Evolutionary conservation across 2,329 filamentous ascomycete genomes (phyloP), one percentile per base, ranked within the genome.

Genomic region (Botryotinia calthae): DNA sequence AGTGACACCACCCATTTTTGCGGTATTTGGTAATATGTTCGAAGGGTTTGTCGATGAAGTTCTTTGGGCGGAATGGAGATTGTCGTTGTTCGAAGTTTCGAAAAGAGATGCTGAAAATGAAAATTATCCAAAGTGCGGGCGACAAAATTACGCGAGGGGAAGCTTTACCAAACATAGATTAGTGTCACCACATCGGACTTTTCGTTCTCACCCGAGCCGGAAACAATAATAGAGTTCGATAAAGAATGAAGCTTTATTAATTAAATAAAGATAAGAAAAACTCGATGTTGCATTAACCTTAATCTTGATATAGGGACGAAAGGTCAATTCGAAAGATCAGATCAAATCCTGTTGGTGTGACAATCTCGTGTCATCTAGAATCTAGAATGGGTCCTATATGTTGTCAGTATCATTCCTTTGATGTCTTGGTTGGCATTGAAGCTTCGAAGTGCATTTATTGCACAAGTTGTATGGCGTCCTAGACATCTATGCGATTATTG

Each of bases 1-100:
- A 81, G 87, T 89, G 84, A 93, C 88, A 85, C 92, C 93, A 85
- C 91, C 89, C 93, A 95, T 95, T 84, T 87, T 94, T 86, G 86
- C 87, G 87, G 87, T 89, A 64, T 73, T 77, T 73, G 67, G 42
- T 76, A 77, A 73, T 48, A 76, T 72, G 72, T 75, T 78, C 72
- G 76, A 75, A 73, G 75, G 71, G 63, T 75, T 73, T 56, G 73
- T 72, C 61, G 73, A 73, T 73, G 70, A 71, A 67, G 68, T 72
- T 72, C 70, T 64, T 61, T 72, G 63, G 70, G 63, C 70, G 70
- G 46, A 64, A 72, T 40, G 40, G 31, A 68, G 61, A 64, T 70
- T 63, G 69, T 73, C 61, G 62, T 62, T 48, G 69, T 72, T 73
- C 63, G 71, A 67, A 40, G 65, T 58, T 59, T 46, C 42, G 25